Conservation (phyloP, 306 rosid genomes). For the Dryas drummondii region DNA sequence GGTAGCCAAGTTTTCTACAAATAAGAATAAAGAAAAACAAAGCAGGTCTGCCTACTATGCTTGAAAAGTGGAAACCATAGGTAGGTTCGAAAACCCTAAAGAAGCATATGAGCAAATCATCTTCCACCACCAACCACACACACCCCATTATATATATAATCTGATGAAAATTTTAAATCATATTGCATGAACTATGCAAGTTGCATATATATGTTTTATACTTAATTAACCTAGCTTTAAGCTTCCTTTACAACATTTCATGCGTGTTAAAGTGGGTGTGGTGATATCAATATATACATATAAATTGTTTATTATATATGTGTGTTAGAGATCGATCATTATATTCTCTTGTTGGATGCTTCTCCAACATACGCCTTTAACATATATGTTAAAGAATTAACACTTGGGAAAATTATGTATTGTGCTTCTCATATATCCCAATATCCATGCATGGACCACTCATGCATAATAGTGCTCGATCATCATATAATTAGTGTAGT, state of each 20-base stretch:
- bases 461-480: not conserved
- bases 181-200: not conserved
- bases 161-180: constrained; percentile 11
- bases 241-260: constrained; percentile 28
- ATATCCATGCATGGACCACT: not conserved
- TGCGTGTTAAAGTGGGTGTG: constrained; percentile 36
- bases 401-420: too few relatives aligned
- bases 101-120: constrained; percentile 57
- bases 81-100: constrained; percentile 31
- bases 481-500: not conserved
- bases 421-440: not conserved
- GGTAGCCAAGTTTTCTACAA: not conserved
- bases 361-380: constrained; percentile 46
- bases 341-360: constrained; percentile 58
- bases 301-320: constrained; percentile 2
- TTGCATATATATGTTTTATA: constrained; percentile 12
- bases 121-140: constrained; percentile 36
- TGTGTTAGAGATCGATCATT: constrained; percentile 18
- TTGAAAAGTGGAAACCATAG: constrained; percentile 36
- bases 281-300: constrained; percentile 9
- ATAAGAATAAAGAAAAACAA: constrained; percentile 19
- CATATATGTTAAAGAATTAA: too few relatives aligned
- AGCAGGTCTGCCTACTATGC: constrained; percentile 38
- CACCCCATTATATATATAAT: not conserved
- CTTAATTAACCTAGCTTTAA: constrained; percentile 21